These are phyloP conservation scores for Endoconidiophora polonica DNA, from an alignment of 2,329 filamentous ascomycete genomes.

Conservation along the genomic window DNA sequence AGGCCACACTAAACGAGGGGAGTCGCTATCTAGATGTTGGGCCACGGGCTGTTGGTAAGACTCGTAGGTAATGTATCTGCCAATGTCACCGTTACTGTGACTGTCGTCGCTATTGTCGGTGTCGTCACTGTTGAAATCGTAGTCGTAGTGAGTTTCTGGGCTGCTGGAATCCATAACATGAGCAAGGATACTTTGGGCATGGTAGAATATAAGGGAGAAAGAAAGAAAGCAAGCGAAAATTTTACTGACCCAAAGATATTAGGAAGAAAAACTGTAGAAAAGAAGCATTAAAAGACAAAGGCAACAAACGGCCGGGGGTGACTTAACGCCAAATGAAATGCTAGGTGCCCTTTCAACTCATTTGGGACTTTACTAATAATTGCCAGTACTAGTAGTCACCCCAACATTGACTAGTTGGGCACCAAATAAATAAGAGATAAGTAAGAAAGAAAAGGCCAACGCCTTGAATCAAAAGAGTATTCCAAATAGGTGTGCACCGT, in stretches of 20 bases:
- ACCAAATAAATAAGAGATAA: too few relatives aligned
- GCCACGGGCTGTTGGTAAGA: too few relatives aligned
- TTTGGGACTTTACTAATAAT: neutral
- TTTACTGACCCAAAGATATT: neutral
- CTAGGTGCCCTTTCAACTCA: neutral
- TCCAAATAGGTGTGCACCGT: too few relatives aligned
- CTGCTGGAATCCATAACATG: neutral
- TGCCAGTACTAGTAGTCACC: too few relatives aligned
- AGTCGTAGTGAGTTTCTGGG: neutral
- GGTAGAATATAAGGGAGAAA: neutral
- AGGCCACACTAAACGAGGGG: too few relatives aligned
- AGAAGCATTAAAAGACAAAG: neutral
- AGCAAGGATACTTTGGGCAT: neutral
- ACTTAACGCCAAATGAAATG: too few relatives aligned
- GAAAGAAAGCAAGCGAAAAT: too few relatives aligned
- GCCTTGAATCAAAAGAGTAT: too few relatives aligned
- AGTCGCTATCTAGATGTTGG: too few relatives aligned
- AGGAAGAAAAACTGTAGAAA: neutral
- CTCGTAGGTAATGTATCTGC: too few relatives aligned
- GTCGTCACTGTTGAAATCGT: neutral
- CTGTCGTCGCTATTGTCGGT: constrained; percentile 12
- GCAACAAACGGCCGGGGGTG: neutral
- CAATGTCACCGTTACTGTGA: constrained; percentile 3
- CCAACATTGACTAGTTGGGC: too few relatives aligned
- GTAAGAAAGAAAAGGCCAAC: too few relatives aligned